phyloP scores from a whole-genome alignment of 257 asterid genomes.

The Catharanthus roseus region DNA sequence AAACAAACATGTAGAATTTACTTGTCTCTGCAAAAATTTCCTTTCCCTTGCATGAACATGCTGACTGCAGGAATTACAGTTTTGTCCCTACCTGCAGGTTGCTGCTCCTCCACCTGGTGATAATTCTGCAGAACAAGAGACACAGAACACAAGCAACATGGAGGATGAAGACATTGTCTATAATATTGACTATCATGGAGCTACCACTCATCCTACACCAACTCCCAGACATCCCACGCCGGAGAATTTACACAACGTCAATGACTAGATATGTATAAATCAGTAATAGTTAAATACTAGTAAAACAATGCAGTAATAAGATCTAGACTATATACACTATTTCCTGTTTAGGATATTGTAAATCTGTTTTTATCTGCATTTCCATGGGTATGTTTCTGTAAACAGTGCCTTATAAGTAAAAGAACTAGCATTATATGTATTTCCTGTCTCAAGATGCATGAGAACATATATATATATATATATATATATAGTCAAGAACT shows the following conservation, averaged over 20 bases:
- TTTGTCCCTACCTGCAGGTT: slow-evolving; percentile 3
- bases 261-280: not conserved
- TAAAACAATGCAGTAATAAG: slow-evolving; percentile 10
- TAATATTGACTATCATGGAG: slow-evolving; percentile 24
- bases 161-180: slow-evolving; percentile 18
- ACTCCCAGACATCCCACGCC: slow-evolving; percentile 24
- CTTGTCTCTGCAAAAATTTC: no score
- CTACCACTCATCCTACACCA: slow-evolving; percentile 26
- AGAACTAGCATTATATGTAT: not conserved
- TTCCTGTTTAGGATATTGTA: slow-evolving; percentile 4
- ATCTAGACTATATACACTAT: not conserved
- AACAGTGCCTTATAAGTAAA: not conserved
- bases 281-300: not conserved
- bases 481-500: not conserved
- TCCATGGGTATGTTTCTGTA: not conserved
- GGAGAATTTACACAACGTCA: not conserved
- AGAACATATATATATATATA: no score
- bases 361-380: slow-evolving; percentile 3
- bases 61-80: not conserved
- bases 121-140: slow-evolving; percentile 13
- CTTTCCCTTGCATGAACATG: not conserved
- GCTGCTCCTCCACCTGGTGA: slow-evolving; percentile 8
- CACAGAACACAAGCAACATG: slow-evolving; percentile 13
- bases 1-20: no score
- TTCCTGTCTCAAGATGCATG: not conserved